Conservation (phyloP, 768 basidiomycete genomes). For the Pleurotus pulmonarius region DNA sequence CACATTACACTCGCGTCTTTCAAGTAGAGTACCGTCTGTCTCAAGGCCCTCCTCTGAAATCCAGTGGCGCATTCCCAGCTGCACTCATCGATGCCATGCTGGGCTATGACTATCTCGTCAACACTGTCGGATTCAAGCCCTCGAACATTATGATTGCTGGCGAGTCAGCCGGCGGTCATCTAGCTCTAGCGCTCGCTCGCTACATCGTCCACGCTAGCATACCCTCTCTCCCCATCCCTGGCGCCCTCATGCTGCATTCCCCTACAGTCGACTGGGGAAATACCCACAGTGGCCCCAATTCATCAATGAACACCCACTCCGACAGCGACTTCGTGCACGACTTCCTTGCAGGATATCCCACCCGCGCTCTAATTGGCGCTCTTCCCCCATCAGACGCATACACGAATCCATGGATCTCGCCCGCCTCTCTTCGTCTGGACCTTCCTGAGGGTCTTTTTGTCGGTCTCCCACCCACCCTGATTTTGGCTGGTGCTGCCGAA, state of each 20-base stretch:
- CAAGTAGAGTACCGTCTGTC: slow-evolving; percentile 48
- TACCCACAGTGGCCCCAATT: slow-evolving; percentile 16
- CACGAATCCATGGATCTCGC: slow-evolving; percentile 30
- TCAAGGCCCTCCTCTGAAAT: slow-evolving; percentile 19
- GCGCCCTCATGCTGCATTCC: slow-evolving; percentile 26
- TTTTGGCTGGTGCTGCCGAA: slow-evolving; percentile 30
- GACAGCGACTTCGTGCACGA: slow-evolving; percentile 19
- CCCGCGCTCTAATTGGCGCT: slow-evolving; percentile 20
- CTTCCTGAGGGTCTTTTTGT: slow-evolving; percentile 19
- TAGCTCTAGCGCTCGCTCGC: slow-evolving; percentile 35
- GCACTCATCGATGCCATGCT: slow-evolving; percentile 49
- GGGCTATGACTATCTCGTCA: slow-evolving; percentile 47
- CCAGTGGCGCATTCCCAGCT: slow-evolving; percentile 44
- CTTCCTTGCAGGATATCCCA: slow-evolving; percentile 15
- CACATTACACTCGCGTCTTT: slow-evolving; percentile 21
- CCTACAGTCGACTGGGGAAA: slow-evolving; percentile 27
- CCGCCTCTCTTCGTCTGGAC: slow-evolving; percentile 21
- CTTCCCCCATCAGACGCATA: slow-evolving; percentile 21
- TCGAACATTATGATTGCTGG: slow-evolving; percentile 42
- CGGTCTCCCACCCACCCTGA: slow-evolving; percentile 28
- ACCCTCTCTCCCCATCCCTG: slow-evolving; percentile 15
- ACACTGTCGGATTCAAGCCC: slow-evolving; percentile 35
- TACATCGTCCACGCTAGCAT: slow-evolving; percentile 23
- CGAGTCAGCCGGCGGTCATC: slow-evolving; percentile 54
- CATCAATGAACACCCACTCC: slow-evolving; percentile 12